Evolutionary conservation across 768 basidiomycete genomes (phyloP), one percentile per base, ranked within the genome.

Genomic region (Hypholoma sublateritium): DNA sequence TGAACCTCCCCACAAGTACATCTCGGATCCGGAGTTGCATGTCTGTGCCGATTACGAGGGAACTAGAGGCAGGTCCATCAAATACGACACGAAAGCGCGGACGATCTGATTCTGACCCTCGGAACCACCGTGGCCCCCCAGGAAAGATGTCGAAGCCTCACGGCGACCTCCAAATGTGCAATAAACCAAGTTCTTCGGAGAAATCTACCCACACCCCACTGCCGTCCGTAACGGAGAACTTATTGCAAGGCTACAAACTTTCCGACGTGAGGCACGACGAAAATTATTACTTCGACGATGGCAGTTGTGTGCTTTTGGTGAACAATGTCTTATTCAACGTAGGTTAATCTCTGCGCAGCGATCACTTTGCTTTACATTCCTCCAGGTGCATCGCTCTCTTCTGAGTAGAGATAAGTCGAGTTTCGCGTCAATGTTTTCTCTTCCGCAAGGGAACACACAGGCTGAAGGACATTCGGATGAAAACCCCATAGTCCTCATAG

Each of bases 321-420:
- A 78, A 81, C 57, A 79, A 85, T 62, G 83, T 80, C 9, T 67
- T 91, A 55, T 91, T 91, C 71, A 89, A 87, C 64, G 88, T 87
- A 59, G 32, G 80, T 70, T 11, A 25, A 56, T 48, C 32, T 36
- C 39, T 24, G 37, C 46, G 51, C 17, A 53, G 3, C 52, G 36
- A 28, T 36, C 49, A 36, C 51, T 39, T 11, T 17, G 13, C 36
- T 19, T 47, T 45, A 41, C 49, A 24, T 19, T 17, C 13, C 21
- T 53, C 39, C 62, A 87, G 85, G 79, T 87, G 8, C 85, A 87
- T 68, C 74, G 82, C 25, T 77, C 82, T 34, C 78, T 83, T 48
- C 67, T 90, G 54, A 84, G 85, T 17, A 79, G 76, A 58, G 87
- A 89, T 62, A 76, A 78, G 2, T 87, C 87, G 14, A 82, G 81